A percentile compares a stretch with the other conserved stretches of the same genome.
phyloP scores from a whole-genome alignment of 805 yeast genomes.

The Saturnispora diversa region DNA sequence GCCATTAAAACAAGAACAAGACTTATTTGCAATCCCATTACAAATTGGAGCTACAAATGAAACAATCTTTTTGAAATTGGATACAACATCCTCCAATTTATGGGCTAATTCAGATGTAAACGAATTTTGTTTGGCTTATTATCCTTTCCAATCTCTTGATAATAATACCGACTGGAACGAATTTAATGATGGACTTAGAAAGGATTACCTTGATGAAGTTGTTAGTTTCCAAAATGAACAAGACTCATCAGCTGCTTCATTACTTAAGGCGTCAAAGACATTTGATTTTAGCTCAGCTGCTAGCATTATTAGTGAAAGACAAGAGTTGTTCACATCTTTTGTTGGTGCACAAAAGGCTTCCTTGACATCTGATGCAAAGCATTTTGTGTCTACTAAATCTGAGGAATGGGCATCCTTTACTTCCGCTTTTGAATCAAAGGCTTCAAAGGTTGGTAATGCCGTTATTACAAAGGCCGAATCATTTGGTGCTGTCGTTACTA shows the following conservation, averaged over 20 bases:
- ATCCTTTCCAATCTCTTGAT: slow-evolving; percentile 5
- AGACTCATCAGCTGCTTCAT: background rate
- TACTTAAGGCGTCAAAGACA: background rate
- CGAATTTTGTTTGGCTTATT: slow-evolving; percentile 14
- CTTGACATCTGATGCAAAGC: slow-evolving; percentile 5
- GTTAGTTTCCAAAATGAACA: slow-evolving; percentile 7
- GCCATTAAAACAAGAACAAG: slow-evolving; percentile 4
- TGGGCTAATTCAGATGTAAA: slow-evolving; percentile 39
- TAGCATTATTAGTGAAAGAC: slow-evolving; percentile 9
- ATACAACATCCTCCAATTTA: slow-evolving; percentile 61
- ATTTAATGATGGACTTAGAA: slow-evolving; percentile 2
- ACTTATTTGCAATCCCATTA: slow-evolving; percentile 32
- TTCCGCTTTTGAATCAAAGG: slow-evolving; percentile 1
- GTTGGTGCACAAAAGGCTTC: slow-evolving; percentile 8
- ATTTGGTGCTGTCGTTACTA: slow-evolving; percentile 9
- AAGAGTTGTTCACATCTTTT: slow-evolving; percentile 1
- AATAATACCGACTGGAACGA: slow-evolving; percentile 10
- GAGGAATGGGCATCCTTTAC: background rate
- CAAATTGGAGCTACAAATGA: slow-evolving; percentile 49
- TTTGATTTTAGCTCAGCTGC: background rate
- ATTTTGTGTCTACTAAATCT: background rate
- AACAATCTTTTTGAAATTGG: slow-evolving; percentile 43
- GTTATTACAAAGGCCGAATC: slow-evolving; percentile 9
- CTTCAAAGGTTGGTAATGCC: slow-evolving; percentile 8
- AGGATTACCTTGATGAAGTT: slow-evolving; percentile 4